Percentiles rank a stretch among this genome's conserved stretches.
phyloP scores from a whole-genome alignment of 1,139 yeast species.

The Kodamaea plutei region DNA sequence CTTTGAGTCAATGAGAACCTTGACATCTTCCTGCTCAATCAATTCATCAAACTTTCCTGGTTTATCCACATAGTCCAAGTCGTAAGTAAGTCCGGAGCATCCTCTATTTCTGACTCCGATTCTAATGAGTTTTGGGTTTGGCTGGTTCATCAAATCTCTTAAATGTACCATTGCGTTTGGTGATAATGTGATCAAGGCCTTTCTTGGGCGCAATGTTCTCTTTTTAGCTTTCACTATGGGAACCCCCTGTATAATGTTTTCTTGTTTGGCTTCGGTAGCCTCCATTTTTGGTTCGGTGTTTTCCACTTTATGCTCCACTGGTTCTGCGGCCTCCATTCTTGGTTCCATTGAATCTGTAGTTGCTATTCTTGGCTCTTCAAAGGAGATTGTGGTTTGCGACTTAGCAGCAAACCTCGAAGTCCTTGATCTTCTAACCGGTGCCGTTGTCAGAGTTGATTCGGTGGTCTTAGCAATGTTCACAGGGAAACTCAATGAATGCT shows the following conservation, averaged over 20 bases:
- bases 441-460: slow-evolving; percentile 21
- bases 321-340: not conserved
- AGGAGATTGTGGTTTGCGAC: slow-evolving; percentile 6
- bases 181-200: slow-evolving; percentile 80
- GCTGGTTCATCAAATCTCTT: slow-evolving; percentile 62
- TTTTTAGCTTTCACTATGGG: slow-evolving; percentile 50
- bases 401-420: slow-evolving; percentile 32
- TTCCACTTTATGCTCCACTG: slow-evolving; percentile 6
- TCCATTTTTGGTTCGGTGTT: slow-evolving; percentile 3
- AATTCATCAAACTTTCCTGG: slow-evolving; percentile 94
- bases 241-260: no score
- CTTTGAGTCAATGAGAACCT: slow-evolving; percentile 89
- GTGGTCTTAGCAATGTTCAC: slow-evolving; percentile 8
- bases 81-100: slow-evolving; percentile 91
- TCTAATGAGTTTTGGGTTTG: slow-evolving; percentile 83
- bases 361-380: slow-evolving; percentile 4
- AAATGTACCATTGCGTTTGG: slow-evolving; percentile 73
- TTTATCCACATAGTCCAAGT: slow-evolving; percentile 80
- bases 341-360: slow-evolving; percentile 4
- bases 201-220: slow-evolving; percentile 75
- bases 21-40: slow-evolving; percentile 89
- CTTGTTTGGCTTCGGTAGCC: not conserved
- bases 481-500: slow-evolving; percentile 20
- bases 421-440: slow-evolving; percentile 34
- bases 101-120: slow-evolving; percentile 96